phyloP scores from a whole-genome alignment of 176 grass and related monocot genomes.

The Aegilops sharonensis region DNA sequence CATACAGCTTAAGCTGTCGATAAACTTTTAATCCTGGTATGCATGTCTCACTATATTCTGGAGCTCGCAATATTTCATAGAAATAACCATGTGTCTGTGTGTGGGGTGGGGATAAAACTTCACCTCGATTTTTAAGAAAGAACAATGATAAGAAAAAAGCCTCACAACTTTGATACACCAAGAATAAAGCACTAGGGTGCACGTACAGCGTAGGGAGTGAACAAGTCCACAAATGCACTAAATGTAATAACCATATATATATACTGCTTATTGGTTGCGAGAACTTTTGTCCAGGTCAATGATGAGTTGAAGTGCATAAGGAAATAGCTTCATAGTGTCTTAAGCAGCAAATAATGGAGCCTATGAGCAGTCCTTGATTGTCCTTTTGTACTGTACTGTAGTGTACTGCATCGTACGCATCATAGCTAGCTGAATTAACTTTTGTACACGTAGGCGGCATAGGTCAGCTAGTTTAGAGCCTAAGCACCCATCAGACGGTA shows the following conservation, averaged over 20 bases:
- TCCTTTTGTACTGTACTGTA: background rate
- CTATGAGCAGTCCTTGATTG: slow-evolving; percentile 14
- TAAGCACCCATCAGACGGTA: slow-evolving; percentile 1
- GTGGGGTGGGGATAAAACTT: background rate
- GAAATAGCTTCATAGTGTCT: background rate
- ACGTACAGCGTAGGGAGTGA: background rate
- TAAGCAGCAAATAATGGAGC: slow-evolving; percentile 34
- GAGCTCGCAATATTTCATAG: slow-evolving; percentile 2
- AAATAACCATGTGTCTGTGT: background rate
- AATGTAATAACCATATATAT: background rate
- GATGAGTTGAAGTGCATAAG: background rate
- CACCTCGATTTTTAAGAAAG: background rate
- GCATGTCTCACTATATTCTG: background rate
- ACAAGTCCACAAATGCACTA: slow-evolving; percentile 4
- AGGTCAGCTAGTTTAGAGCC: slow-evolving; percentile 18
- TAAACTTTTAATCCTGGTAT: background rate
- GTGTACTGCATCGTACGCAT: background rate
- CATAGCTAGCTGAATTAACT: background rate
- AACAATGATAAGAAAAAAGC: background rate
- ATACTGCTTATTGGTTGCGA: background rate
- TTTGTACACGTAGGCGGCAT: background rate
- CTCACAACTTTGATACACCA: background rate
- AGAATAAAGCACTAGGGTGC: background rate
- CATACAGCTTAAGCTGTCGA: background rate
- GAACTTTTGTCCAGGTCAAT: background rate